Percentiles rank a stretch among this genome's conserved stretches.
Evolutionary conservation across 2,329 filamentous ascomycete species (phyloP).

Genomic region (Curvularia lunata): DNA sequence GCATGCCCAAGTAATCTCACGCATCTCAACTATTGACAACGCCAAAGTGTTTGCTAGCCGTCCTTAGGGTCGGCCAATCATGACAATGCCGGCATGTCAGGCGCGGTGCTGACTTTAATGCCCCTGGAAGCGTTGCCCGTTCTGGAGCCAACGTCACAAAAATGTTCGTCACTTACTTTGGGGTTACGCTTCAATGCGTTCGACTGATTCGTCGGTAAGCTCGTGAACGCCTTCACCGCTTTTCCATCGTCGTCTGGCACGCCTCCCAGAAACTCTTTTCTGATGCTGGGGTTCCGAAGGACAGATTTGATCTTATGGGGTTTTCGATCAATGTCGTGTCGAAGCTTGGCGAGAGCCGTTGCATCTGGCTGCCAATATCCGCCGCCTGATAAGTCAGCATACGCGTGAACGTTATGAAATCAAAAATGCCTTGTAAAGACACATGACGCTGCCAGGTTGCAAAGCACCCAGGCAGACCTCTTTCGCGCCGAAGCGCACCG

Average conservation of each 20-base stretch:
- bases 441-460: neutral
- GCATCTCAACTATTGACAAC: slow-evolving; percentile 1
- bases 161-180: slow-evolving; percentile 65
- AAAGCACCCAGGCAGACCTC: neutral
- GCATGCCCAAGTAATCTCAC: slow-evolving; percentile 1
- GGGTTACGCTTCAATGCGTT: slow-evolving; percentile 84
- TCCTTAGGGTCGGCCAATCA: neutral
- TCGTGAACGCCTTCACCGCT: slow-evolving; percentile 70
- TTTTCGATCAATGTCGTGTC: slow-evolving; percentile 76
- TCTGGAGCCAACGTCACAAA: slow-evolving; percentile 10
- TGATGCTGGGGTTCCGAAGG: slow-evolving; percentile 66
- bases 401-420: neutral
- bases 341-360: slow-evolving; percentile 68
- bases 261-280: slow-evolving; percentile 68
- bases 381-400: slow-evolving; percentile 61
- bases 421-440: neutral
- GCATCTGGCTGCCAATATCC: slow-evolving; percentile 82
- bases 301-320: slow-evolving; percentile 73
- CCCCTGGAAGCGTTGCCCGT: neutral
- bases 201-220: slow-evolving; percentile 64
- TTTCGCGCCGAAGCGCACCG: slow-evolving; percentile 2
- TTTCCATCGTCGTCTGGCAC: slow-evolving; percentile 62
- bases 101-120: neutral
- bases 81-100: neutral
- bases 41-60: neutral